Evolutionary conservation across 2,329 filamentous ascomycete genomes (phyloP).

Genomic region (Didymella arachidicola): DNA sequence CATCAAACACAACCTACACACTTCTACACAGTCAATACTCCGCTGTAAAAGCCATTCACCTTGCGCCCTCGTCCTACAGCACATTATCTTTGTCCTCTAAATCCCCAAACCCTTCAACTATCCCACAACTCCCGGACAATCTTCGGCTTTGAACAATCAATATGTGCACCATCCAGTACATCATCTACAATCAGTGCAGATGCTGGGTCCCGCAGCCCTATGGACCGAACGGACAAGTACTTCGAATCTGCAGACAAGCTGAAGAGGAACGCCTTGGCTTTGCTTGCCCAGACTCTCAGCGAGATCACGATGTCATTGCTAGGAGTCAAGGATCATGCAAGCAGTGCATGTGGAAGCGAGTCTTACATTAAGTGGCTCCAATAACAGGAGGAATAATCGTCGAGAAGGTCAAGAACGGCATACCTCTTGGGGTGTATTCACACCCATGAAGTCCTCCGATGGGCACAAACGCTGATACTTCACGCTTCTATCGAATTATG

Average conservation of each 20-base stretch:
- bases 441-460: background rate
- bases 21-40: background rate
- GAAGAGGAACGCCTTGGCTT: constrained; percentile 38
- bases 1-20: background rate
- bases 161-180: constrained; percentile 46
- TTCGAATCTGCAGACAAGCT: constrained; percentile 41
- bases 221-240: constrained; percentile 36
- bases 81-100: background rate
- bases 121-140: background rate
- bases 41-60: background rate
- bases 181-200: constrained; percentile 38
- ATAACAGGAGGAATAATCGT: background rate
- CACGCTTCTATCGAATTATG: background rate
- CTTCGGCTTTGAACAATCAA: constrained; percentile 3
- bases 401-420: constrained; percentile 14
- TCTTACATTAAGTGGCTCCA: constrained; percentile 11
- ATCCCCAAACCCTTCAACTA: background rate
- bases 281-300: constrained; percentile 37
- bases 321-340: constrained; percentile 45
- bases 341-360: constrained; percentile 40
- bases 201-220: constrained; percentile 45
- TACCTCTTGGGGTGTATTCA: background rate
- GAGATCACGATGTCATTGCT: constrained; percentile 42
- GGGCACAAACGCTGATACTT: background rate
- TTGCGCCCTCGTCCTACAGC: background rate